phyloP scores from a whole-genome alignment of 352 stramenopile genomes.

The Phytophthora vignae region DNA sequence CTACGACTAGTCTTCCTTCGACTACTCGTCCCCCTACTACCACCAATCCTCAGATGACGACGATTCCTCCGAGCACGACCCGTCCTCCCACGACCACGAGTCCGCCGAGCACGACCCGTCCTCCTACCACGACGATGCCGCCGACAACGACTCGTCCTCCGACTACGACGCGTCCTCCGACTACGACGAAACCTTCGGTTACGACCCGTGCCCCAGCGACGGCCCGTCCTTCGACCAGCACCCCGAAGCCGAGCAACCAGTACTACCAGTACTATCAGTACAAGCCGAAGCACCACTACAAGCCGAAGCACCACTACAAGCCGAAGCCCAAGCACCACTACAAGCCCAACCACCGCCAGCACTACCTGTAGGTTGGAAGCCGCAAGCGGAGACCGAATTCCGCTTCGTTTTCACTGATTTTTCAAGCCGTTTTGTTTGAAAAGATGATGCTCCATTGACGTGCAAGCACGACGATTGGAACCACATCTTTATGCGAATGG shows the following conservation, averaged over 20 bases:
- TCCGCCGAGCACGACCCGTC: neutral
- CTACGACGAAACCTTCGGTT: neutral
- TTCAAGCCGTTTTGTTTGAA: neutral
- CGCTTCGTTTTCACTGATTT: neutral
- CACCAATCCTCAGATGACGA: neutral
- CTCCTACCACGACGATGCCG: neutral
- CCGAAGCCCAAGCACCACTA: neutral
- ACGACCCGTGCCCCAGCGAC: neutral
- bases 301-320: constrained; percentile 8
- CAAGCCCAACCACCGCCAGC: neutral
- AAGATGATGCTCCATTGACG: neutral
- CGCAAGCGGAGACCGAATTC: neutral
- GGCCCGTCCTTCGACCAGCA: neutral
- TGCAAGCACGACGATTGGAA: neutral
- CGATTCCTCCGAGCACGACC: neutral
- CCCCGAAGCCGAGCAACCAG: constrained; percentile 1
- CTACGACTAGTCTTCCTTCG: neutral
- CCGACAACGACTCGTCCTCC: neutral
- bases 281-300: constrained; percentile 5
- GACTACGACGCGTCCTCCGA: neutral
- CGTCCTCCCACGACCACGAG: neutral
- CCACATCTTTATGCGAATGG: neutral
- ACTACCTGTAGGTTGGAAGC: neutral
- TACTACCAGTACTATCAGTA: constrained; percentile 8
- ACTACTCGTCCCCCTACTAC: neutral